Evolutionary conservation across 768 basidiomycete genomes (phyloP).

Genomic region (Chiua virens): DNA sequence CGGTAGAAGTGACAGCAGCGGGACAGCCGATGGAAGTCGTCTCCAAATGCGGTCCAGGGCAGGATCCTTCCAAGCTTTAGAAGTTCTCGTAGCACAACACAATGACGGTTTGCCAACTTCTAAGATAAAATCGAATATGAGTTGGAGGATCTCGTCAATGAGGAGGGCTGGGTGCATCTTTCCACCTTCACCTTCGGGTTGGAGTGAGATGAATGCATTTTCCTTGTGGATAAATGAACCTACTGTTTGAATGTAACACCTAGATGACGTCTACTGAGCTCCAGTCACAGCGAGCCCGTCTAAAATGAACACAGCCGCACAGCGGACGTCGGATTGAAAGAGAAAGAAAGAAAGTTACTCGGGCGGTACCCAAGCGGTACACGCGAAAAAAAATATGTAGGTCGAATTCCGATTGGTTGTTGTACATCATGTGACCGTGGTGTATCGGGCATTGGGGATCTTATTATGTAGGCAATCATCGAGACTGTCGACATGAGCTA

Average conservation of each 20-base stretch:
- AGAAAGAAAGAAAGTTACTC: neutral
- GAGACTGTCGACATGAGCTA: conserved; percentile 10
- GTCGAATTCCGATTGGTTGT: conserved; percentile 8
- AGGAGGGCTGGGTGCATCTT: conserved; percentile 45
- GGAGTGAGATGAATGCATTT: neutral
- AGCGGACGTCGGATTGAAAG: neutral
- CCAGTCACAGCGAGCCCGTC: neutral
- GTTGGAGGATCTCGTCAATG: conserved; percentile 50
- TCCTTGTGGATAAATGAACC: conserved; percentile 3
- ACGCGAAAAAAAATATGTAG: conserved; percentile 16
- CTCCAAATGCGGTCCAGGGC: conserved; percentile 49
- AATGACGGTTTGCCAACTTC: conserved; percentile 33
- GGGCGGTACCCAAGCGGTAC: conserved; percentile 16
- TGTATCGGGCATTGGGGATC: neutral
- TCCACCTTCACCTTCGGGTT: neutral
- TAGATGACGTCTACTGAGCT: neutral
- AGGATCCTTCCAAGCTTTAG: conserved; percentile 48
- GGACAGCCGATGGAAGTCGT: conserved; percentile 39
- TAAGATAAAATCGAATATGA: conserved; percentile 38
- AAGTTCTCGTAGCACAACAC: conserved; percentile 39
- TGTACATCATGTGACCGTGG: conserved; percentile 8
- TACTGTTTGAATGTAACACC: neutral
- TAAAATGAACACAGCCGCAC: neutral
- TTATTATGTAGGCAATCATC: too few species aligned
- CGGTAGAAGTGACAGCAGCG: conserved; percentile 40